Conservation (phyloP, 108 stramenopile genomes). For the Pseudonitzschia delicatissima region DNA sequence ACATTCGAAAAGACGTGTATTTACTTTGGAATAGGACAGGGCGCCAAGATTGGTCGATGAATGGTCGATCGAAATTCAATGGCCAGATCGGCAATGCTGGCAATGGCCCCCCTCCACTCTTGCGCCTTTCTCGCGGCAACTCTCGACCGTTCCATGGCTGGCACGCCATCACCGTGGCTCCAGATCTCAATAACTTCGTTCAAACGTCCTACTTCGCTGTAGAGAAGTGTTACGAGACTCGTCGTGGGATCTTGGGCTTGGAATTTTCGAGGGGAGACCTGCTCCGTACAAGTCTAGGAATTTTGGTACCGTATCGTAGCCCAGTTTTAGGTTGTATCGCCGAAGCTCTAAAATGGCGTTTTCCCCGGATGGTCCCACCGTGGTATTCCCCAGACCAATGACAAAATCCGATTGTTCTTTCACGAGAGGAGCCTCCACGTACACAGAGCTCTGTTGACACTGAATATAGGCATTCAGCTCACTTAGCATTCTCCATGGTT, state of each 20-base stretch:
- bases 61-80: slow-evolving; percentile 54
- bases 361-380: not conserved
- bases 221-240: slow-evolving; percentile 48
- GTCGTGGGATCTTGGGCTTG: slow-evolving; percentile 52
- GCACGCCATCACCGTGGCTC: slow-evolving; percentile 62
- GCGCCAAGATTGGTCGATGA: slow-evolving; percentile 17
- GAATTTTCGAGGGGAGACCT: slow-evolving; percentile 65
- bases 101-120: slow-evolving; percentile 62
- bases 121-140: slow-evolving; percentile 44
- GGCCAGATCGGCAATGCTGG: slow-evolving; percentile 59
- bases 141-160: slow-evolving; percentile 60
- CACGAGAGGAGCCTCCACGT: slow-evolving; percentile 54
- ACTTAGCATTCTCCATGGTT: not conserved
- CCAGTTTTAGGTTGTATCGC: slow-evolving; percentile 60
- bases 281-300: slow-evolving; percentile 52
- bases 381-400: not conserved
- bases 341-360: slow-evolving; percentile 52
- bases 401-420: slow-evolving; percentile 2
- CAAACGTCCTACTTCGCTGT: slow-evolving; percentile 55
- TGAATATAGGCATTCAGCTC: not conserved
- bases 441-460: slow-evolving; percentile 51
- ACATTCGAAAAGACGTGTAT: too few species aligned
- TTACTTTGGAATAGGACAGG: slow-evolving; percentile 2
- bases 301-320: slow-evolving; percentile 72
- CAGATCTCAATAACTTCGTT: slow-evolving; percentile 77